These are phyloP conservation scores for Crassisporium funariophilum DNA, from an alignment of 768 basidiomycete genomes.

Conservation along the genomic window DNA sequence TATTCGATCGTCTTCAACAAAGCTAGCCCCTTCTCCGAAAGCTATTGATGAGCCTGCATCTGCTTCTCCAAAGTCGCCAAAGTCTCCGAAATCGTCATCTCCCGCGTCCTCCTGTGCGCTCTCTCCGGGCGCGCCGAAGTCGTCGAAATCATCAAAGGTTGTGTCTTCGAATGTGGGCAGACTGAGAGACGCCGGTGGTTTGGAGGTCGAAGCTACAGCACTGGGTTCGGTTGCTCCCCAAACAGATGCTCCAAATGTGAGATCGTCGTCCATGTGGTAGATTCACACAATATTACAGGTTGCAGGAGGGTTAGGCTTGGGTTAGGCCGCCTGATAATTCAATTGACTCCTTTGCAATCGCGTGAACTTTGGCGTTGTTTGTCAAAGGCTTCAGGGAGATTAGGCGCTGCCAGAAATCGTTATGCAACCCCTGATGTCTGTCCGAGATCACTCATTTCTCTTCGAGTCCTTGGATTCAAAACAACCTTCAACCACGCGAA, in stretches of 20 bases:
- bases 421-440: slow-evolving; percentile 25
- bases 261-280: slow-evolving; percentile 65
- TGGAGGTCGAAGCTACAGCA: slow-evolving; percentile 26
- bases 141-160: slow-evolving; percentile 53
- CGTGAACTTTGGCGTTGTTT: slow-evolving; percentile 14
- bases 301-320: background rate
- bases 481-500: slow-evolving; percentile 55
- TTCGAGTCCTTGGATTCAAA: slow-evolving; percentile 61
- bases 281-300: background rate
- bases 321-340: background rate
- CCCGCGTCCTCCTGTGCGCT: slow-evolving; percentile 43
- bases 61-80: slow-evolving; percentile 84
- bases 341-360: background rate
- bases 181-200: slow-evolving; percentile 22
- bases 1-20: slow-evolving; percentile 40
- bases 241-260: slow-evolving; percentile 71
- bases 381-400: slow-evolving; percentile 5
- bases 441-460: slow-evolving; percentile 50
- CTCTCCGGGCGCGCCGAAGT: slow-evolving; percentile 54
- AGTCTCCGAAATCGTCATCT: slow-evolving; percentile 85
- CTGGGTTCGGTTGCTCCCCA: slow-evolving; percentile 58
- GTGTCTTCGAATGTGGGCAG: slow-evolving; percentile 33
- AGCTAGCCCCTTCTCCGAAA: slow-evolving; percentile 38
- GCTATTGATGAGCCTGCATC: slow-evolving; percentile 27
- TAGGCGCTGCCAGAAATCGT: slow-evolving; percentile 9